Evolutionary conservation across 371 early-diverging fungal species (phyloP).

Genomic region (Syncephalis fuscata): DNA sequence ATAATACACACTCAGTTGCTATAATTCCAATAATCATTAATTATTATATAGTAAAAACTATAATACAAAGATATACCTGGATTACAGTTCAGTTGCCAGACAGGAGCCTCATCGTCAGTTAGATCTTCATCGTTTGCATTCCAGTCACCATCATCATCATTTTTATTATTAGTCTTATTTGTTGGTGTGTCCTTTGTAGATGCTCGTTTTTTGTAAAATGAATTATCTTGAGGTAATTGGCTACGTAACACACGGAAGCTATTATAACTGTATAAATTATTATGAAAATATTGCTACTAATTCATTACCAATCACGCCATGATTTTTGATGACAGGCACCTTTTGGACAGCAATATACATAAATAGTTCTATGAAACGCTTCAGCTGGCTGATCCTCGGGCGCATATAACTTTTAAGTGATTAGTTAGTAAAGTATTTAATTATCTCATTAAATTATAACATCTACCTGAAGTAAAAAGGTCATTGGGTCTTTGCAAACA

Average conservation of each 20-base stretch:
- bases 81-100: slow-evolving; percentile 6
- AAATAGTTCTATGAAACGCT: slow-evolving; percentile 80
- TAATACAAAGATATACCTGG: no score
- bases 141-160: slow-evolving; percentile 17
- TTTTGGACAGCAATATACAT: slow-evolving; percentile 79
- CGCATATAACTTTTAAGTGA: slow-evolving; percentile 79
- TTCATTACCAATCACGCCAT: slow-evolving; percentile 35
- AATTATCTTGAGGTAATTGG: slow-evolving; percentile 72
- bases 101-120: slow-evolving; percentile 17
- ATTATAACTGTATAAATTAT: neutral
- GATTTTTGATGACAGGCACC: slow-evolving; percentile 56
- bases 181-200: neutral
- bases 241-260: slow-evolving; percentile 75
- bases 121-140: slow-evolving; percentile 10
- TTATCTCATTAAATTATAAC: neutral
- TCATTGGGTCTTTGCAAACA: slow-evolving; percentile 65
- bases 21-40: no score
- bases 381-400: slow-evolving; percentile 76
- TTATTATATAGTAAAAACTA: no score
- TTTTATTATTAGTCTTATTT: neutral
- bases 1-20: slow-evolving; percentile 31
- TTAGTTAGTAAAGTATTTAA: neutral
- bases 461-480: slow-evolving; percentile 64
- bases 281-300: neutral
- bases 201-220: neutral